Evolutionary conservation across 495 filamentous ascomycete species (phyloP), one percentile per base, ranked within the genome.

Genomic region (Trichoderma virens): DNA sequence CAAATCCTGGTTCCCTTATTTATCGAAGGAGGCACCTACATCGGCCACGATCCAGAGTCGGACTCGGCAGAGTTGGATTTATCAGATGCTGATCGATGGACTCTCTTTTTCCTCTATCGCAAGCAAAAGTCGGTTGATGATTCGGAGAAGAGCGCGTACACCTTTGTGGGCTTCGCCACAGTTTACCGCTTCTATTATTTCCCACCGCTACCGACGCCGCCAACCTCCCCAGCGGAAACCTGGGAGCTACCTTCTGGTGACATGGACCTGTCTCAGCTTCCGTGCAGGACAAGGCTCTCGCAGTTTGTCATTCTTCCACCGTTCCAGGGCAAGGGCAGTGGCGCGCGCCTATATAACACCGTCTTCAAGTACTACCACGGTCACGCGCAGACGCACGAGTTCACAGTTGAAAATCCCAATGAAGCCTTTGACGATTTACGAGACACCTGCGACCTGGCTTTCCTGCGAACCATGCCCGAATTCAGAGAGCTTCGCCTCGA

Each of bases 351-450:
- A 62, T 98, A 97, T 79, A 85, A 84, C 62, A 80, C 85, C 39
- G 89, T 98, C 68, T 88, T 89, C 67, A 71, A 79, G 0, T 75
- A 83, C 65, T 90, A 89, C 70, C 78, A 86, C 64, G 72, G 79
- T 28, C 81, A 88, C 59, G 68, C 83, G 0, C 82, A 84, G 25
- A 86, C 90, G 31, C 77, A 83, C 59, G 94, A 99, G 73, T 81
- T 99, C 67, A 94, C 93, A 0, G 90, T 99, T 23, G 94, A 99
- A 75, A 93, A 98, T 69, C 94, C 94, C 0, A 97, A 92, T 70
- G 93, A 98, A 72, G 86, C 87, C 16, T 99, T 99, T 68, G 92
- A 97, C 72, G 87, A 92, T 64, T 80, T 99, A 54, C 86, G 94
- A 47, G 93, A 98, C 74, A 80, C 88, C 39, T 86, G 87, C 65